phyloP scores from a whole-genome alignment of 2,329 filamentous ascomycete genomes.

The Onygena corvina region DNA sequence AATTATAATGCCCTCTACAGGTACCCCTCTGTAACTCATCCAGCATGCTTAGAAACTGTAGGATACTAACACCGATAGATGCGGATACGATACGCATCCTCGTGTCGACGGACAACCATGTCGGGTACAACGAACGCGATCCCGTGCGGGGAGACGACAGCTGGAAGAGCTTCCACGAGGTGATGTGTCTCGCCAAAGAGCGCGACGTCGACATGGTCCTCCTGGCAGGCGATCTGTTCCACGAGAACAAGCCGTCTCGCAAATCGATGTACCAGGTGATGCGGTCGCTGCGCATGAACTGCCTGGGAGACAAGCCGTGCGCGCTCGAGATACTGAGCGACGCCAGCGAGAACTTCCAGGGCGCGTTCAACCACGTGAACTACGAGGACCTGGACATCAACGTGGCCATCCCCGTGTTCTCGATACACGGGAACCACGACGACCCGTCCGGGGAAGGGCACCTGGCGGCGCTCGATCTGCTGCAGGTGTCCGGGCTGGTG shows the following conservation, averaged over 20 bases:
- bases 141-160: slow-evolving; percentile 91
- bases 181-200: slow-evolving; percentile 75
- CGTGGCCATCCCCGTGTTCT: slow-evolving; percentile 91
- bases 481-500: slow-evolving; percentile 80
- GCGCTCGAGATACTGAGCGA: slow-evolving; percentile 92
- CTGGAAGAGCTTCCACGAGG: slow-evolving; percentile 91
- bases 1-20: not conserved
- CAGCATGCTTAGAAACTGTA: no score
- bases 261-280: slow-evolving; percentile 97
- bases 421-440: slow-evolving; percentile 96
- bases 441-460: slow-evolving; percentile 95
- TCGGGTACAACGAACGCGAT: slow-evolving; percentile 89
- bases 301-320: slow-evolving; percentile 87
- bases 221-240: slow-evolving; percentile 87
- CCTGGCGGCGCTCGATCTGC: slow-evolving; percentile 75
- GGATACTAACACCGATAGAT: slow-evolving; percentile 26
- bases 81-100: slow-evolving; percentile 88
- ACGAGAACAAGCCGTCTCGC: slow-evolving; percentile 93
- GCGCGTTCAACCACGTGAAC: slow-evolving; percentile 86
- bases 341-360: slow-evolving; percentile 78
- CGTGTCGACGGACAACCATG: slow-evolving; percentile 92
- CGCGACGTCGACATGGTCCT: slow-evolving; percentile 97
- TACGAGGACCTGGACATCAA: slow-evolving; percentile 98
- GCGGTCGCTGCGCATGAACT: slow-evolving; percentile 84
- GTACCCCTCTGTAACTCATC: no score